Percentiles rank a stretch among this genome's conserved stretches.
phyloP scores from a whole-genome alignment of 371 early-diverging fungal genomes.

The Mortierella sp. region DNA sequence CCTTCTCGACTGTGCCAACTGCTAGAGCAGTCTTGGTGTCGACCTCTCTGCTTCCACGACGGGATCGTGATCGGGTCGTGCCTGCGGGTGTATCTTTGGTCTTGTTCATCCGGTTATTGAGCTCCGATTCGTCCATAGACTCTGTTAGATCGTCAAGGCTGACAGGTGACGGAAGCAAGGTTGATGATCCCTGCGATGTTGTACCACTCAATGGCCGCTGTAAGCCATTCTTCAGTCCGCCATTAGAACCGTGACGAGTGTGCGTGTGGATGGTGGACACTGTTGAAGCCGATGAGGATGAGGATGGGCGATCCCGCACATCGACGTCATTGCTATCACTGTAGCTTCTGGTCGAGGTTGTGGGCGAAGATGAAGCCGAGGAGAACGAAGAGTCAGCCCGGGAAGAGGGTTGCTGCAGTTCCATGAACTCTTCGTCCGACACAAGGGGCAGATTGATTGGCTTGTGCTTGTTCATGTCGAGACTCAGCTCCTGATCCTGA shows the following conservation, averaged over 20 bases:
- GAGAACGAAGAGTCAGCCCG: conserved; percentile 11
- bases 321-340: conserved; percentile 22
- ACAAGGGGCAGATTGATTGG: conserved; percentile 29
- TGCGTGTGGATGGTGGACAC: conserved; percentile 5
- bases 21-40: conserved; percentile 11
- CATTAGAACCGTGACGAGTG: neutral
- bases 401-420: conserved; percentile 10
- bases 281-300: neutral
- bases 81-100: conserved; percentile 35
- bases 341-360: conserved; percentile 20
- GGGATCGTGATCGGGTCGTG: conserved; percentile 23
- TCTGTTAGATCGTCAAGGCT: conserved; percentile 35
- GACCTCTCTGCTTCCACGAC: conserved; percentile 42
- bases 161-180: conserved; percentile 42
- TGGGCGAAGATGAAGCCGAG: conserved; percentile 33
- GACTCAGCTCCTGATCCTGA: conserved; percentile 45
- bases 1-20: conserved; percentile 13
- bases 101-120: conserved; percentile 29
- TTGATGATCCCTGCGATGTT: conserved; percentile 12
- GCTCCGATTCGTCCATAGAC: conserved; percentile 41
- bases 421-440: conserved; percentile 26
- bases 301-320: neutral
- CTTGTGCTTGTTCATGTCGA: conserved; percentile 39
- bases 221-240: conserved; percentile 32
- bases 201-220: conserved; percentile 18